These are phyloP conservation scores for Quillaja saponaria DNA, from an alignment of 306 rosid species.

Conservation along the genomic window DNA sequence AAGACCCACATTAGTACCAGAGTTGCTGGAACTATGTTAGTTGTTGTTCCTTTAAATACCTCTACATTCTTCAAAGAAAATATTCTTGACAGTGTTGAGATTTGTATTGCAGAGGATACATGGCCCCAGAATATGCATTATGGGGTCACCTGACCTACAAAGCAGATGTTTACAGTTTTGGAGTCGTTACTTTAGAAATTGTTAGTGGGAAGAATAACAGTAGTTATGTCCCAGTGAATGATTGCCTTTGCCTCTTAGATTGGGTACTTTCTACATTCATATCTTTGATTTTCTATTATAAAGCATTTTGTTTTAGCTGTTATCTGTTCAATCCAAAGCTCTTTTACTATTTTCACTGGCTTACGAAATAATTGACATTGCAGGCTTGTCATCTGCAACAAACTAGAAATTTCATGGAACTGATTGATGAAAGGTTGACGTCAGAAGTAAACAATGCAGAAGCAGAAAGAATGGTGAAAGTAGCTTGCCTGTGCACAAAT, in stretches of 20 bases:
- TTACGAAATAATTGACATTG: constrained; percentile 16
- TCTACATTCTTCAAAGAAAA: background rate
- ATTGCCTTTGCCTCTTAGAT: constrained; percentile 64
- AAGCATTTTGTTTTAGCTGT: background rate
- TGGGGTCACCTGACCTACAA: constrained; percentile 70
- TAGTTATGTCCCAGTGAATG: constrained; percentile 44
- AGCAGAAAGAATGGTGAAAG: constrained; percentile 57
- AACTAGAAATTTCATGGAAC: constrained; percentile 43
- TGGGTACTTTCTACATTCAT: constrained; percentile 41
- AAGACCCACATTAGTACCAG: constrained; percentile 73
- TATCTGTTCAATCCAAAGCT: background rate
- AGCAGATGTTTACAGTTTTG: constrained; percentile 79
- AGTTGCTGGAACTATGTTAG: constrained; percentile 84
- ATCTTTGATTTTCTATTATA: background rate
- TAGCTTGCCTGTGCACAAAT: constrained; percentile 64
- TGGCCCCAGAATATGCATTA: constrained; percentile 79
- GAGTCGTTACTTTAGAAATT: constrained; percentile 68
- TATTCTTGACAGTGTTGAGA: background rate
- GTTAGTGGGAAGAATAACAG: constrained; percentile 65
- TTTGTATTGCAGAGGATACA: constrained; percentile 61
- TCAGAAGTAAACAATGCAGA: constrained; percentile 37
- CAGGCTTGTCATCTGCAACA: constrained; percentile 68
- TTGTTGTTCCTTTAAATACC: constrained; percentile 5
- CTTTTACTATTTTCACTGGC: background rate
- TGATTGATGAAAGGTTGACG: constrained; percentile 62